Evolutionary conservation across 768 basidiomycete species (phyloP).

Genomic region (Lepiota brunneoincarnata): DNA sequence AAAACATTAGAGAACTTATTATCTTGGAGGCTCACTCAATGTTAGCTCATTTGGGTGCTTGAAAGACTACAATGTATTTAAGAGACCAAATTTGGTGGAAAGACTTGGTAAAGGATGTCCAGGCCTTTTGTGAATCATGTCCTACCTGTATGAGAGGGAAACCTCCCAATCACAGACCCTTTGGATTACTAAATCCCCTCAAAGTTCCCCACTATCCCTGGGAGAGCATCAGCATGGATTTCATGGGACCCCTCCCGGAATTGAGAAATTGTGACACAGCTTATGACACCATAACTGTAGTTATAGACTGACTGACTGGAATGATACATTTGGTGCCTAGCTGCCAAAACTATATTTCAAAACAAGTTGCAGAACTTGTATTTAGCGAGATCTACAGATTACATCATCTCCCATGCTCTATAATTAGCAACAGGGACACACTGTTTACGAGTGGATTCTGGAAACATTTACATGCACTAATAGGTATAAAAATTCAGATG

Average conservation of each 20-base stretch:
- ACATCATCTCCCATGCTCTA: constrained; percentile 17
- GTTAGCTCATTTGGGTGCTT: constrained; percentile 32
- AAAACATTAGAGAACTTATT: constrained; percentile 23
- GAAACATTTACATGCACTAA: constrained; percentile 18
- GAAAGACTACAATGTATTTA: constrained; percentile 31
- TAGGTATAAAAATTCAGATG: constrained; percentile 11
- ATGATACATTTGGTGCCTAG: constrained; percentile 19
- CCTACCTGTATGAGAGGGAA: constrained; percentile 18
- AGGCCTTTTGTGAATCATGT: constrained; percentile 26
- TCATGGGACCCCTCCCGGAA: constrained; percentile 20
- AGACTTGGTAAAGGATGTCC: constrained; percentile 21
- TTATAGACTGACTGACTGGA: constrained; percentile 18
- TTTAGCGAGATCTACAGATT: constrained; percentile 13
- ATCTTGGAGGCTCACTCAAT: constrained; percentile 36
- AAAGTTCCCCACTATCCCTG: constrained; percentile 11
- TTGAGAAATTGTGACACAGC: constrained; percentile 7
- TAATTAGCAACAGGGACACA: constrained; percentile 29
- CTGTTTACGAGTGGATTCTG: constrained; percentile 31
- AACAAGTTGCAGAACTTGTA: constrained; percentile 13
- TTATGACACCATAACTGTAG: constrained; percentile 13
- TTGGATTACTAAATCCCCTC: constrained; percentile 21
- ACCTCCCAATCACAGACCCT: constrained; percentile 19
- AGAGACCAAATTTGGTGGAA: constrained; percentile 37
- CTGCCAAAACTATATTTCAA: constrained; percentile 10
- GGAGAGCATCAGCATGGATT: constrained; percentile 16